Conservation (phyloP, 169 alveolate species). For the Eimeria tenella region DNA sequence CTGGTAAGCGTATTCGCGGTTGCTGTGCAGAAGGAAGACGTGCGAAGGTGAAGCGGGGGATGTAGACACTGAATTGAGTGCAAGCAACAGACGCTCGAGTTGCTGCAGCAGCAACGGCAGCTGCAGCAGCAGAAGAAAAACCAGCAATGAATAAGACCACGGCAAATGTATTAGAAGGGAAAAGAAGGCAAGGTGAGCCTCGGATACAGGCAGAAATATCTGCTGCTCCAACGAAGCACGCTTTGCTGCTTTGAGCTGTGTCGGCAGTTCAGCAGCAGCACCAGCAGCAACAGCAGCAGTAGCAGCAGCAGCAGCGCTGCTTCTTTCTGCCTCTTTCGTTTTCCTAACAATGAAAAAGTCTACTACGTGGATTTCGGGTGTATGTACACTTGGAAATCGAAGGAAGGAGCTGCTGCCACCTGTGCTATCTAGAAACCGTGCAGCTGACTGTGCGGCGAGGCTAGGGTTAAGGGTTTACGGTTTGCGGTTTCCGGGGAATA, state of each 20-base stretch:
- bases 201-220: too few species aligned
- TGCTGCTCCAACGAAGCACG: neutral
- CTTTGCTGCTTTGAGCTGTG: neutral
- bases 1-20: neutral
- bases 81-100: neutral
- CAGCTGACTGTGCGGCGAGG: neutral
- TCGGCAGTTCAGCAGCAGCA: constrained; percentile 17
- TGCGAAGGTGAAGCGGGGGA: neutral
- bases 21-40: neutral
- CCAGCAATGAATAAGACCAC: neutral
- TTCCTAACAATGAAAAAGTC: neutral
- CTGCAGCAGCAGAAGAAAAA: constrained; percentile 11
- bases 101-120: constrained; percentile 9
- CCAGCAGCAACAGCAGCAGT: neutral
- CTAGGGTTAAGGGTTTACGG: neutral
- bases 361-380: neutral
- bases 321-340: neutral
- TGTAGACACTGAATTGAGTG: neutral
- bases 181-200: neutral
- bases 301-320: constrained; percentile 28
- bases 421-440: too few species aligned
- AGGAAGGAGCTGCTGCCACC: neutral
- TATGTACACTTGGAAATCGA: neutral
- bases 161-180: neutral
- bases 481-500: neutral